Base-by-base conservation (phyloP, 805 yeast genomes). In the Wickerhamiella musiphila region DNA sequence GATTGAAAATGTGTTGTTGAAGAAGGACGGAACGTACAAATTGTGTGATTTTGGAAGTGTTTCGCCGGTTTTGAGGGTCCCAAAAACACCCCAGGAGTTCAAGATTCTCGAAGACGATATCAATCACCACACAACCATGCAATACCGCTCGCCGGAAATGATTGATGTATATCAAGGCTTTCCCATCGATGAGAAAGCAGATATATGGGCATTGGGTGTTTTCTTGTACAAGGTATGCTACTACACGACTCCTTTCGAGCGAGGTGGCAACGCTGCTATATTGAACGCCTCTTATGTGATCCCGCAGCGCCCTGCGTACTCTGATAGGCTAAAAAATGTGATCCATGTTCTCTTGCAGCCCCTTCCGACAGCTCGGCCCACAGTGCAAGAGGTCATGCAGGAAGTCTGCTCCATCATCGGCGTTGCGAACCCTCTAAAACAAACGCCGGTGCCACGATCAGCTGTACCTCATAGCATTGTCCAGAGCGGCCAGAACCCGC, bases 131-230 rank as follows among this genome's bases (percentile, higher is more conserved):
- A 86, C 98, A 0, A 86, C 98, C 4, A 93, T 94, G 11, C 98
- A 90, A 53, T 86, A 86, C 51, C 63, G 98, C 40, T 65, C 92
- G 0, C 98, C 98, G 0, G 98, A 86, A 51, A 90, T 86, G 96
- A 69, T 86, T 35, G 95, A 86, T 54, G 63, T 84, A 17, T 75
- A 76, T 50, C 61, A 82, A 29, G 78, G 83, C 5, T 58, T 72
- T 29, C 90, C 94, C 2, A 78, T 86, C 25, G 90, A 86, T 53
- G 92, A 84, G 46, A 82, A 82, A 53, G 66, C 86, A 6, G 98
- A 86, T 56, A 78, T 86, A 29, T 86, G 98, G 98, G 98, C 98
- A 0, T 58, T 86, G 29, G 98, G 98, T 8, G 75, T 90, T 20
- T 79, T 90, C 40, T 61, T 90, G 31, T 86, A 79, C 61, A 86